Evolutionary conservation across 495 filamentous ascomycete genomes (phyloP), one percentile per base, ranked within the genome.

Genomic region (Astrothelium macrocarpum): DNA sequence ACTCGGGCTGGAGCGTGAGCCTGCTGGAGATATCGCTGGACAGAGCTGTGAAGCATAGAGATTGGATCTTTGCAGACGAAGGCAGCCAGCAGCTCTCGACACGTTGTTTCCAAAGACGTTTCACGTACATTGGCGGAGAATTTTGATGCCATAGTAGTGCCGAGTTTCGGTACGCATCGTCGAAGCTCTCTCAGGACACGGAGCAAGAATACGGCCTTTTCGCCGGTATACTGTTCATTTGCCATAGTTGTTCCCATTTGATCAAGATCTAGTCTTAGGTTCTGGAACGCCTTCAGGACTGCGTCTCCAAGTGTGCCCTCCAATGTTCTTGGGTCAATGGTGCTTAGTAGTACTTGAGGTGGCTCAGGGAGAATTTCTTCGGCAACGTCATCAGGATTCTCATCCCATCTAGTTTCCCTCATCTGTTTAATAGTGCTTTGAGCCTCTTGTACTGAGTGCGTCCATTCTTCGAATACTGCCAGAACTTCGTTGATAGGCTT

Each of bases 101-200:
- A 56, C 25, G 49, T 28, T 56, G 49, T 20, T 29, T 56, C 49
- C n/a, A 56, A n/a, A 29, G 49, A 56, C 23, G 23, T 56, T 56
- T 26, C 49, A 10, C 16, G 49, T 20, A 56, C 2, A 20, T 25
- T 56, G 20, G 5, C 20, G 25, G 49, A 56, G 16, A 56, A 56
- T 12, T 20, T 56, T 16, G 49, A 56, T 28, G 49, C 49, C 26
- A 56, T 20, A 56, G 25, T 20, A 9, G 39, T 32, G 16, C 28
- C 61, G 49, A 63, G 74, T 68, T 12, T 70, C 0, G 90, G 89
- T 14, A 91, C 75, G 12, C 85, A 78, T 23, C 82, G 78, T 1
- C 88, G 80, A 10, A 96, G 77, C 60, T 95, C 88, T 20, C 94
- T 77, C n/a, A 93, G 78, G 0, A 89, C 72, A 12, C 91, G 86